A percentile compares a stretch with the other conserved stretches of the same genome.
Evolutionary conservation across 805 yeast genomes (phyloP).

Genomic region (Hanseniaspora jakobsenii): DNA sequence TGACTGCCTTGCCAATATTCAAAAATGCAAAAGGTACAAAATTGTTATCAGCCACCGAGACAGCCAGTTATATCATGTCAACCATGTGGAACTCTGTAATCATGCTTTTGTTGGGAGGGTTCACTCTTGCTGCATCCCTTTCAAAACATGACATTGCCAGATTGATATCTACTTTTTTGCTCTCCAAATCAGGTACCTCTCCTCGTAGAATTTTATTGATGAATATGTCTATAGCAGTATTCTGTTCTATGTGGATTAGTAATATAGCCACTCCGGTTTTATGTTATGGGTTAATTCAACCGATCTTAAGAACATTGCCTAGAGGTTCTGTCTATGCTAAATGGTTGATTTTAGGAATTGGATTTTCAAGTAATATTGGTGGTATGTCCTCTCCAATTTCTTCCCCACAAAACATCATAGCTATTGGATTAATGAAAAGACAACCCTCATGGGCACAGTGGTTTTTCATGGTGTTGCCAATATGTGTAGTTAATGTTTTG

Average conservation of each 20-base stretch:
- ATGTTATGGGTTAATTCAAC: constrained; percentile 83
- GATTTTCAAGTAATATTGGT: constrained; percentile 83
- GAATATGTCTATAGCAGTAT: constrained; percentile 74
- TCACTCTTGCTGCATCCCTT: constrained; percentile 86
- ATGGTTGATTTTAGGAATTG: constrained; percentile 80
- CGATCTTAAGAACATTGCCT: constrained; percentile 72
- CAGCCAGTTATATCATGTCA: constrained; percentile 60
- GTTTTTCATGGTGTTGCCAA: constrained; percentile 82
- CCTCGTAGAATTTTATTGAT: constrained; percentile 67
- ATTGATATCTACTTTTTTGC: constrained; percentile 65
- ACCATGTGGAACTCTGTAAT: constrained; percentile 95
- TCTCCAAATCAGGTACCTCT: constrained; percentile 73
- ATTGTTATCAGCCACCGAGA: constrained; percentile 48
- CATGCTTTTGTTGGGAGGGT: constrained; percentile 82
- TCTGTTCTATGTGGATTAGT: constrained; percentile 89
- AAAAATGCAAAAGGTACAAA: constrained; percentile 41
- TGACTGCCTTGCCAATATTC: constrained; percentile 59
- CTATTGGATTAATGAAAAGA: constrained; percentile 77
- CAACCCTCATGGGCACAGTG: constrained; percentile 82
- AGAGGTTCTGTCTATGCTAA: constrained; percentile 65
- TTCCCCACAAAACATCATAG: constrained; percentile 90
- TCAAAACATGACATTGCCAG: constrained; percentile 86
- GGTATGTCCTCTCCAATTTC: constrained; percentile 98
- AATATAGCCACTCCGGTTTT: constrained; percentile 96
- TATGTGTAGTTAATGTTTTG: constrained; percentile 49